Conservation (phyloP, 306 rosid species). For the Acmispon strigosus region DNA sequence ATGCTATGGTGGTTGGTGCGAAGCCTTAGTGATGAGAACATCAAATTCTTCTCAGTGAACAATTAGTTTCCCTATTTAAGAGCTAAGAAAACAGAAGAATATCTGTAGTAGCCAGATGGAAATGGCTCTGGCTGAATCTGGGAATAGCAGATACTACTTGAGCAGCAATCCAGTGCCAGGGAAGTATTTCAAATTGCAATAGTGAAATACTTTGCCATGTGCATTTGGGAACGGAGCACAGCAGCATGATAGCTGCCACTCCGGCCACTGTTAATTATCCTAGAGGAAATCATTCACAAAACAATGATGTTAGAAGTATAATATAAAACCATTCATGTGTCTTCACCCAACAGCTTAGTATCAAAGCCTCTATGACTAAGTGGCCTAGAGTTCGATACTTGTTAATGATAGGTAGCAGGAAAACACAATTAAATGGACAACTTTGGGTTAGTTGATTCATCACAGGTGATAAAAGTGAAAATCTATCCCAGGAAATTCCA, state of each 20-base stretch:
- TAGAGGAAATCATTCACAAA: slow-evolving; percentile 1
- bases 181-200: background rate
- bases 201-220: background rate
- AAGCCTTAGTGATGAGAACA: background rate
- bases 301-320: background rate
- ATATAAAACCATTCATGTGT: too few relatives aligned
- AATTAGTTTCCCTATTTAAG: background rate
- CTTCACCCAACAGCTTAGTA: too few relatives aligned
- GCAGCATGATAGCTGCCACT: background rate
- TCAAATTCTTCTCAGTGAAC: background rate
- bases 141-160: background rate
- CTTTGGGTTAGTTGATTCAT: too few relatives aligned
- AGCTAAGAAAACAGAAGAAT: background rate
- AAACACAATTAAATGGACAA: too few relatives aligned
- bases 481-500: background rate
- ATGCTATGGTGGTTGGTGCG: background rate
- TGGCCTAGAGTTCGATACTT: too few relatives aligned
- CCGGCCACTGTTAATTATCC: background rate
- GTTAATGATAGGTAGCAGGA: too few relatives aligned
- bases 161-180: background rate
- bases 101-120: background rate
- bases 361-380: too few relatives aligned
- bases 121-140: background rate
- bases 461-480: background rate
- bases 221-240: background rate